phyloP scores from a whole-genome alignment of 1,284 basidiomycete species.

The Naganishia sp. region DNA sequence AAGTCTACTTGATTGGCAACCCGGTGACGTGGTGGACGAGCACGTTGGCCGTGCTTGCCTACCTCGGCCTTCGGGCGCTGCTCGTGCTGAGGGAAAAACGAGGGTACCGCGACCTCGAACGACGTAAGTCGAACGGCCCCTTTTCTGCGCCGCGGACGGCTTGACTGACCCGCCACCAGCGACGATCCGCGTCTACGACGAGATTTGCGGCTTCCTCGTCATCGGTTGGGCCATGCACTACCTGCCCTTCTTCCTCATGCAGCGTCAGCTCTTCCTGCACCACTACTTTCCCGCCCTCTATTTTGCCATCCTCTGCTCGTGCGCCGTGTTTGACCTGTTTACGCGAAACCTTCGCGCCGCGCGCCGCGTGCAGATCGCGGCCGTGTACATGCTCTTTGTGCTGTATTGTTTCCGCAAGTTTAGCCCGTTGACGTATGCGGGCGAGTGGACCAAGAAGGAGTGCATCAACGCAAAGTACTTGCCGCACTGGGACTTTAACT shows the following conservation, averaged over 20 bases:
- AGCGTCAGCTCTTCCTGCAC: slow-evolving; percentile 93
- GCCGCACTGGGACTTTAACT: slow-evolving; percentile 94
- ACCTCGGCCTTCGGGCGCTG: slow-evolving; percentile 69
- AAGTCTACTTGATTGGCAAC: slow-evolving; percentile 94
- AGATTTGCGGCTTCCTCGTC: slow-evolving; percentile 85
- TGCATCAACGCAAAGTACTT: slow-evolving; percentile 81
- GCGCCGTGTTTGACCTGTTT: slow-evolving; percentile 78
- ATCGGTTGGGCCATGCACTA: slow-evolving; percentile 97
- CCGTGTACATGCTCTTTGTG: slow-evolving; percentile 68
- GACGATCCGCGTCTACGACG: slow-evolving; percentile 87
- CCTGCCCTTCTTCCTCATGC: slow-evolving; percentile 97
- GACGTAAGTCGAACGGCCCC: slow-evolving; percentile 62
- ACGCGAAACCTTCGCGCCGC: slow-evolving; percentile 77
- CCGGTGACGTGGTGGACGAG: slow-evolving; percentile 89
- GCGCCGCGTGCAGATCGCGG: slow-evolving; percentile 75
- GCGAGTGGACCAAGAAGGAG: slow-evolving; percentile 77
- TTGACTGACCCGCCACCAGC: slow-evolving; percentile 56
- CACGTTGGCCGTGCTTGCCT: slow-evolving; percentile 68
- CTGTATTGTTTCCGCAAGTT: slow-evolving; percentile 78
- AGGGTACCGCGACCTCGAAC: slow-evolving; percentile 86
- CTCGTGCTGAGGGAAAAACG: slow-evolving; percentile 86
- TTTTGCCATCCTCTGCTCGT: slow-evolving; percentile 81
- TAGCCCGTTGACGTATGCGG: slow-evolving; percentile 82
- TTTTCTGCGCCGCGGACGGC: slow-evolving; percentile 15
- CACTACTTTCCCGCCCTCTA: slow-evolving; percentile 97